phyloP scores from a whole-genome alignment of 768 basidiomycete species.

The Russula lepida region DNA sequence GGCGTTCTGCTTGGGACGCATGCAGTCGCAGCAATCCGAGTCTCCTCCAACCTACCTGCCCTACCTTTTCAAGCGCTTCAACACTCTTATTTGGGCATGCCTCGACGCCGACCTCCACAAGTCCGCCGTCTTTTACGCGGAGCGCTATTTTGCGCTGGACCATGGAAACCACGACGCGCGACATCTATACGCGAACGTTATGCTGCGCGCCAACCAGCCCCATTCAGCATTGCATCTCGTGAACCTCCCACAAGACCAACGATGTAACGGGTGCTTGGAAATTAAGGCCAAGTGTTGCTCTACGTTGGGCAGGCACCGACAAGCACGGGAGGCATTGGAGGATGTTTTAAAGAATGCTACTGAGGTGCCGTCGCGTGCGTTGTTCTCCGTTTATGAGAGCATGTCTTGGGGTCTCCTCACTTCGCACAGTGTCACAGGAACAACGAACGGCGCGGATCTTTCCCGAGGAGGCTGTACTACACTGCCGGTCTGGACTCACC shows the following conservation, averaged over 20 bases:
- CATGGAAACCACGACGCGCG: conserved; percentile 68
- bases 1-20: conserved; percentile 5
- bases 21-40: conserved; percentile 39
- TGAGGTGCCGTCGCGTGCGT: conserved; percentile 53
- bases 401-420: conserved; percentile 13
- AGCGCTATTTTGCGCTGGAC: conserved; percentile 70
- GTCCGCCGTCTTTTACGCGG: conserved; percentile 85
- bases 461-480: conserved; percentile 64
- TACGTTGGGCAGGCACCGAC: conserved; percentile 61
- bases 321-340: conserved; percentile 67
- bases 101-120: conserved; percentile 71
- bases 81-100: conserved; percentile 71
- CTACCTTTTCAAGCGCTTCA: conserved; percentile 60
- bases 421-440: conserved; percentile 44
- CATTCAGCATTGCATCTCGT: conserved; percentile 71
- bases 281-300: conserved; percentile 73
- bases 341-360: conserved; percentile 45
- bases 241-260: conserved; percentile 48
- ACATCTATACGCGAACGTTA: conserved; percentile 74
- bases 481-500: conserved; percentile 68
- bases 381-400: conserved; percentile 2
- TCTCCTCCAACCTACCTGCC: conserved; percentile 41
- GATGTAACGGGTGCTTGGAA: conserved; percentile 69
- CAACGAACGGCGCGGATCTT: conserved; percentile 47
- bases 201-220: conserved; percentile 60